Evolutionary conservation across 305 asterid genomes (phyloP).

Genomic region (Lippia alba): DNA sequence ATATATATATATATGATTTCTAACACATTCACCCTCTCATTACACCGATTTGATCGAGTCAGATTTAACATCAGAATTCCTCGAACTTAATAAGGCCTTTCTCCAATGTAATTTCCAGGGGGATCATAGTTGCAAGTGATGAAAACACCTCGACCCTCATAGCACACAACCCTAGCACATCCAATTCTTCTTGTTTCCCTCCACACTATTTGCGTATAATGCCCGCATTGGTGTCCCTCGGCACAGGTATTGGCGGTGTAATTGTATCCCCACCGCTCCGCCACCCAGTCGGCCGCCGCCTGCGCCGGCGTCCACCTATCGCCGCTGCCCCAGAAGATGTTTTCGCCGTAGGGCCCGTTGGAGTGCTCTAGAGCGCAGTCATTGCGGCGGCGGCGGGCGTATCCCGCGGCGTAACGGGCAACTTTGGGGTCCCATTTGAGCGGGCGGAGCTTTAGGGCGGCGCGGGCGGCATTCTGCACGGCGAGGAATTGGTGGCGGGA

Average conservation of each 20-base stretch:
- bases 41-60: too few species aligned
- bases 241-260: constrained; percentile 63
- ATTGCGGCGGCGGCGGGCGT: constrained; percentile 45
- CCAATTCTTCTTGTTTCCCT: constrained; percentile 55
- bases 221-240: constrained; percentile 68
- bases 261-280: constrained; percentile 57
- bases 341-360: constrained; percentile 54
- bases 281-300: constrained; percentile 75
- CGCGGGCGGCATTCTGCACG: constrained; percentile 67
- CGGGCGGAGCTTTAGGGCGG: constrained; percentile 48
- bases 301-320: constrained; percentile 62
- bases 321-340: constrained; percentile 62
- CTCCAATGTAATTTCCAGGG: constrained; percentile 85
- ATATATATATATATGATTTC: too few species aligned
- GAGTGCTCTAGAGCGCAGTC: constrained; percentile 53
- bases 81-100: constrained; percentile 69
- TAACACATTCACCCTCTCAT: too few species aligned
- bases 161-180: constrained; percentile 69
- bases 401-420: constrained; percentile 52
- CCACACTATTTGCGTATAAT: constrained; percentile 88
- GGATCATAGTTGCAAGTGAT: constrained; percentile 84
- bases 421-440: constrained; percentile 57
- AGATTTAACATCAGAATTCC: too few species aligned
- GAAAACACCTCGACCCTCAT: constrained; percentile 61
- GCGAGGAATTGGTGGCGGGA: constrained; percentile 49